Conservation (phyloP, 2,329 filamentous ascomycete species). For the Thelonectria discophora region DNA sequence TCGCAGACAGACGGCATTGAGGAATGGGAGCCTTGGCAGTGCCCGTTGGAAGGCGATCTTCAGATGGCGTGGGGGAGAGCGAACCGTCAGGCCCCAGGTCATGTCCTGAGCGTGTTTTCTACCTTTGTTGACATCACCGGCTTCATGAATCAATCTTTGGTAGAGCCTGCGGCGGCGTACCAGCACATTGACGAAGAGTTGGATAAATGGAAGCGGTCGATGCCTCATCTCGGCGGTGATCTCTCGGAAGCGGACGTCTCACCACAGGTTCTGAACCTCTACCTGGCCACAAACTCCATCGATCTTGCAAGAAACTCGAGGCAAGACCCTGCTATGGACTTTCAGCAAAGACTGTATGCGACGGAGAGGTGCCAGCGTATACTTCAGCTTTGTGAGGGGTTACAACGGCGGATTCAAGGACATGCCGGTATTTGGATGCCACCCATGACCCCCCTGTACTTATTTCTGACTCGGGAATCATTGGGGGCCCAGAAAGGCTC, state of each 20-base stretch:
- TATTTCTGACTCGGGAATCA: not conserved
- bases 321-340: not conserved
- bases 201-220: not conserved
- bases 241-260: not conserved
- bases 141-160: not conserved
- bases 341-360: not conserved
- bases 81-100: constrained; percentile 13
- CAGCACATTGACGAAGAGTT: not conserved
- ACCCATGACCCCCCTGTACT: not conserved
- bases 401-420: not conserved
- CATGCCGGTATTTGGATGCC: constrained; percentile 2
- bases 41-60: not conserved
- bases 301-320: not conserved
- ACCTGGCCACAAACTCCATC: not conserved
- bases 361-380: not conserved
- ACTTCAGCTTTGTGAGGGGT: not conserved
- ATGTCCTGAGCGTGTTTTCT: constrained; percentile 19
- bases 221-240: not conserved
- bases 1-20: constrained; percentile 20
- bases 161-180: not conserved
- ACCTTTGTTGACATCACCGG: constrained; percentile 1
- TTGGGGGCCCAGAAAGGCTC: not conserved
- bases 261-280: constrained; percentile 11
- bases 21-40: constrained; percentile 28
- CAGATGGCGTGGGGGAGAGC: not conserved